phyloP scores from a whole-genome alignment of 2,329 filamentous ascomycete species.

The Calycina herbarum region DNA sequence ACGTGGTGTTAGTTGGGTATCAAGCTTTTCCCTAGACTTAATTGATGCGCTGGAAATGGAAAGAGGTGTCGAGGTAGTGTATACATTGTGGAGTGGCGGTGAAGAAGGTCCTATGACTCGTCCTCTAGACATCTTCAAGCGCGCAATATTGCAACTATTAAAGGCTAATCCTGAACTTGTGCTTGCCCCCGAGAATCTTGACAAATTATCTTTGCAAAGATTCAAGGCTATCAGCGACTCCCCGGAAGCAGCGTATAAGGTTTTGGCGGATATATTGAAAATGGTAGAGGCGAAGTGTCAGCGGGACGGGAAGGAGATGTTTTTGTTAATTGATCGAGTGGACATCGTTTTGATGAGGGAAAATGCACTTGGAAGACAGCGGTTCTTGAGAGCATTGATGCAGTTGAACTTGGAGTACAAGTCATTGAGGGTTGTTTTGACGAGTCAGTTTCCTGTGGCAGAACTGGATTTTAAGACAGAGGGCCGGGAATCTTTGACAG shows the following conservation, averaged over 20 bases:
- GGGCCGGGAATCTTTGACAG: not conserved
- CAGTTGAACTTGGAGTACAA: not conserved
- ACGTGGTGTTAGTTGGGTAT: slow-evolving; percentile 1
- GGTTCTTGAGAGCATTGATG: slow-evolving; percentile 1
- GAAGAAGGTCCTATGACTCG: not conserved
- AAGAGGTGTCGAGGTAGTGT: slow-evolving; percentile 1
- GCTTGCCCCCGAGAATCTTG: not conserved
- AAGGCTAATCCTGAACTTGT: not conserved
- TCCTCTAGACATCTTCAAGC: not conserved
- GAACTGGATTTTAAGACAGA: not conserved
- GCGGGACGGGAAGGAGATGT: not conserved
- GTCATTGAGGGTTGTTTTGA: not conserved
- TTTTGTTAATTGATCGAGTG: slow-evolving; percentile 2
- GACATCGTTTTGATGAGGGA: not conserved
- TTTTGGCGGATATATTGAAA: not conserved
- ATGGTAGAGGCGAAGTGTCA: slow-evolving; percentile 1
- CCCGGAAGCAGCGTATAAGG: slow-evolving; percentile 2
- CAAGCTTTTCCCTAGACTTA: slow-evolving; percentile 2
- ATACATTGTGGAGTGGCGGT: not conserved
- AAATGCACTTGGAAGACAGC: not conserved
- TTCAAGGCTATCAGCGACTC: not conserved
- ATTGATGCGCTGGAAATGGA: slow-evolving; percentile 7
- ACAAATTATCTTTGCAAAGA: not conserved
- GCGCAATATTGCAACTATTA: not conserved
- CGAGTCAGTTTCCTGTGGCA: not conserved